phyloP scores from a whole-genome alignment of 1,284 basidiomycete species.

The Ceratorhiza oryzae-sativae region DNA sequence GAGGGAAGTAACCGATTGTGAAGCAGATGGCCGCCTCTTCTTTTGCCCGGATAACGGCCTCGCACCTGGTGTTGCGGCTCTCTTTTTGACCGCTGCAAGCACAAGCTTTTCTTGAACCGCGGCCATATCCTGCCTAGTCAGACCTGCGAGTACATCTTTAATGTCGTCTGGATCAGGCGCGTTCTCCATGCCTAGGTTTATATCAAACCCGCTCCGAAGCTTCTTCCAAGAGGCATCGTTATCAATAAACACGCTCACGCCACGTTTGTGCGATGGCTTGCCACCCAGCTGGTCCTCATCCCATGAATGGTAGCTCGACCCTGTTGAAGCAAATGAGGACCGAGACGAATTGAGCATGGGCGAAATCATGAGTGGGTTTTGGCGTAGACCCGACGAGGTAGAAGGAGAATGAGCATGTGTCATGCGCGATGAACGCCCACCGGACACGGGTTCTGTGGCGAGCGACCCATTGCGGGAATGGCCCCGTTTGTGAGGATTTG shows the following conservation, averaged over 20 bases:
- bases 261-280: conserved; percentile 30
- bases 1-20: conserved; percentile 30
- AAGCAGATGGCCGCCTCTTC: conserved; percentile 25
- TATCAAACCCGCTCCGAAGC: conserved; percentile 20
- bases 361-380: conserved; percentile 64
- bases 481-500: conserved; percentile 19
- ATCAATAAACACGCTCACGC: conserved; percentile 35
- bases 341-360: conserved; percentile 74
- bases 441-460: conserved; percentile 12
- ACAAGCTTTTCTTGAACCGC: conserved; percentile 77
- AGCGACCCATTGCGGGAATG: conserved; percentile 40
- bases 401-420: conserved; percentile 47
- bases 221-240: conserved; percentile 31
- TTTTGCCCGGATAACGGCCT: conserved; percentile 31
- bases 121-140: conserved; percentile 71
- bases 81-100: conserved; percentile 63
- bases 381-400: conserved; percentile 59
- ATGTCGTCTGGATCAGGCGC: conserved; percentile 42
- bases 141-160: conserved; percentile 66
- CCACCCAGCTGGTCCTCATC: conserved; percentile 54
- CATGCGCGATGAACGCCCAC: not conserved
- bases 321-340: conserved; percentile 75
- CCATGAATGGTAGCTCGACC: conserved; percentile 83
- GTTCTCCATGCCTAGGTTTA: conserved; percentile 8
- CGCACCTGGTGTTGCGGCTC: conserved; percentile 48